Conservation (phyloP, 1,139 yeast species). For the Wickerhamiella infanticola region DNA sequence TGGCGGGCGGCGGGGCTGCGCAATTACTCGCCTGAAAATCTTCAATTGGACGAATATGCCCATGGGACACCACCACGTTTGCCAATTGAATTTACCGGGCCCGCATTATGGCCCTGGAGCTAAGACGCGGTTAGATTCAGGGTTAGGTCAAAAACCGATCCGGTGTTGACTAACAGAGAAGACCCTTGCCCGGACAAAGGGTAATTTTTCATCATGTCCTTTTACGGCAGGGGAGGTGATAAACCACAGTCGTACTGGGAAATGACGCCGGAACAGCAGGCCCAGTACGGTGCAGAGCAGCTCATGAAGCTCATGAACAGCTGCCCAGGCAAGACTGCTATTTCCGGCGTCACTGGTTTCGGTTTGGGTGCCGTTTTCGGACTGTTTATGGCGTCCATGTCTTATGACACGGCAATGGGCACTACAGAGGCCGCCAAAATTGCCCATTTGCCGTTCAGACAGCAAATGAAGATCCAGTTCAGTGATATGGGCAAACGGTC, state of each 20-base stretch:
- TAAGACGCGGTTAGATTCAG: background rate
- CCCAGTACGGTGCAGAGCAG: conserved; percentile 75
- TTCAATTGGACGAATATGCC: no score
- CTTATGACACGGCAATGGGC: conserved; percentile 53
- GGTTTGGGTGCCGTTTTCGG: conserved; percentile 95
- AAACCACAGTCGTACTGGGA: conserved; percentile 30
- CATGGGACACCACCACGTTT: no score
- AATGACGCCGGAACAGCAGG: conserved; percentile 86
- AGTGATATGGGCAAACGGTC: conserved; percentile 85
- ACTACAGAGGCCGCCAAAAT: conserved; percentile 33
- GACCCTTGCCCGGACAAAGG: background rate
- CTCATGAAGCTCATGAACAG: conserved; percentile 78
- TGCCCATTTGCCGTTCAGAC: conserved; percentile 76
- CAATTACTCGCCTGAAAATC: no score
- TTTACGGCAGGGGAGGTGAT: background rate
- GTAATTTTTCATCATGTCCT: background rate
- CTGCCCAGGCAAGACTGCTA: conserved; percentile 85
- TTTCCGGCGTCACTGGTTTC: conserved; percentile 91
- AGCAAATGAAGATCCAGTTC: conserved; percentile 85
- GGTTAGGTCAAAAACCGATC: background rate
- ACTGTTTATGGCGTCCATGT: conserved; percentile 74
- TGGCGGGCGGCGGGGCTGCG: no score
- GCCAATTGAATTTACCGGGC: no score
- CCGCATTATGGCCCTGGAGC: no score
- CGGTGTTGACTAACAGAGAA: background rate